A percentile compares a stretch with the other conserved stretches of the same genome.
phyloP scores from a whole-genome alignment of 805 yeast species.

The Scheffersomyces stipitis region DNA sequence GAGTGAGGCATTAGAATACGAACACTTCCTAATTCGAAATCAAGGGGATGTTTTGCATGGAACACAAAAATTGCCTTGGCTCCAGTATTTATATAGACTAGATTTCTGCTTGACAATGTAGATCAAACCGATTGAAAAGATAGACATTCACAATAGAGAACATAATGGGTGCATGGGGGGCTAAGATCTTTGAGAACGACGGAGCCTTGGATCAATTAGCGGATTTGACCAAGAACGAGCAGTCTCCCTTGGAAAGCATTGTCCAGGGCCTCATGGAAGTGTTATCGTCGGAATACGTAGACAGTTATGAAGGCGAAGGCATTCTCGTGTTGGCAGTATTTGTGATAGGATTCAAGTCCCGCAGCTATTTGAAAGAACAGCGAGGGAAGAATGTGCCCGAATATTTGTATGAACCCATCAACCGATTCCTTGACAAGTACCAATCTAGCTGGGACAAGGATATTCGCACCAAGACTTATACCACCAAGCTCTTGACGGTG shows the following conservation, averaged over 20 bases:
- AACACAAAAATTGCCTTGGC: neutral
- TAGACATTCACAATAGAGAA: neutral
- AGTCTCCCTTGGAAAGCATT: neutral
- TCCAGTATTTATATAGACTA: neutral
- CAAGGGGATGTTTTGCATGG: neutral
- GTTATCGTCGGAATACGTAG: neutral
- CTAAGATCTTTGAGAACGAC: constrained; percentile 1
- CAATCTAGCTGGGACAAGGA: neutral
- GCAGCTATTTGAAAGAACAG: neutral
- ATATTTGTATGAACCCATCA: neutral
- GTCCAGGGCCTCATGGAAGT: neutral
- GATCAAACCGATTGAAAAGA: neutral
- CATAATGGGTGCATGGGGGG: constrained; percentile 2
- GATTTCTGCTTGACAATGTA: neutral
- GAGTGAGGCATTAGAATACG: neutral
- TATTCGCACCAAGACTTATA: neutral
- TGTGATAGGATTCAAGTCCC: neutral
- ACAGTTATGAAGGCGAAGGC: neutral
- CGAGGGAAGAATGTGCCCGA: neutral
- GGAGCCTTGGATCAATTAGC: neutral
- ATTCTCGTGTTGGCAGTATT: neutral
- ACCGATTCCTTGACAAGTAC: neutral
- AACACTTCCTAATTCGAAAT: neutral
- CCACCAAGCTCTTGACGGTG: neutral
- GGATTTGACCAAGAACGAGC: neutral